Conservation (phyloP, 2,329 filamentous ascomycete genomes). For the Aureobasidium sp. region DNA sequence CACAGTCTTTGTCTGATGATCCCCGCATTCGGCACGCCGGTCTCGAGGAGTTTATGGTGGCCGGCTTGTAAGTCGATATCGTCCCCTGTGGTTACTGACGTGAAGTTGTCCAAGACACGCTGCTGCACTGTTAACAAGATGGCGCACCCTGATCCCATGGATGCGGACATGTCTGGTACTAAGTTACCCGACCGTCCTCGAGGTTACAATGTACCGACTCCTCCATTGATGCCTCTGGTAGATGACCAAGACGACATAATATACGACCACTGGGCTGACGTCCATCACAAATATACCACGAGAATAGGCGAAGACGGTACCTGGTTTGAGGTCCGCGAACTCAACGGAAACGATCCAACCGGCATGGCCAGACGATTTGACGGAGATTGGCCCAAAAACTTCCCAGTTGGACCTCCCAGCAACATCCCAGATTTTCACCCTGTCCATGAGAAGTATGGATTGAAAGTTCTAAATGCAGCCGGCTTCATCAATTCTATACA, state of each 20-base stretch:
- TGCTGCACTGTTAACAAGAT: background rate
- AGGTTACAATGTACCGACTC: background rate
- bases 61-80: too few relatives aligned
- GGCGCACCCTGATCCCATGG: background rate
- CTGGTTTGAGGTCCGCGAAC: background rate
- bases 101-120: too few relatives aligned
- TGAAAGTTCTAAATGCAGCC: slow-evolving; percentile 3
- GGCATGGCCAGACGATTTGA: background rate
- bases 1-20: too few relatives aligned
- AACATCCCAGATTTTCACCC: background rate
- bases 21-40: too few relatives aligned
- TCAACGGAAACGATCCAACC: background rate
- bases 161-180: too few relatives aligned
- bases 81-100: too few relatives aligned
- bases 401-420: background rate
- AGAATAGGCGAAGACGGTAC: background rate
- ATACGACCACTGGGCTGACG: background rate
- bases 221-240: background rate
- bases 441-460: background rate
- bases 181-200: background rate
- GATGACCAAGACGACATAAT: background rate
- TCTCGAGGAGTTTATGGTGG: too few relatives aligned
- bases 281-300: background rate
- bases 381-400: background rate
- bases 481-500: background rate